Conservation (phyloP, 805 yeast species). For the Hanseniaspora guilliermondii region DNA sequence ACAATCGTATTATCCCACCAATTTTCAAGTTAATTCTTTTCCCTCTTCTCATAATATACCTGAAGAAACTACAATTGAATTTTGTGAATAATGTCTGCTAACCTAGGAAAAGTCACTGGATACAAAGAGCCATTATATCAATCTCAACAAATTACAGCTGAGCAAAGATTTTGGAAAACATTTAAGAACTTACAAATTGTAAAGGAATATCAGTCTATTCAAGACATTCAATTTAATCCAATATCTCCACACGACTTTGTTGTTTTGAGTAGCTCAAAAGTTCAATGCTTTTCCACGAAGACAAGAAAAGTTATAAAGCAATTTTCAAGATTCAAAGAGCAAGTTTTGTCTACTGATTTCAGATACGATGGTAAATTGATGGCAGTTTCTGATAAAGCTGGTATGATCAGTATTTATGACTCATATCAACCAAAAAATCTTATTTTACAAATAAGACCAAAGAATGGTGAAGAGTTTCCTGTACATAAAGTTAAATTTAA, state of each 20-base stretch:
- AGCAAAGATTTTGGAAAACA: slow-evolving; percentile 87
- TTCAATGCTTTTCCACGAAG: slow-evolving; percentile 86
- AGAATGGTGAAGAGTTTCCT: slow-evolving; percentile 50
- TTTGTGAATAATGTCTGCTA: slow-evolving; percentile 52
- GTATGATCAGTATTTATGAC: slow-evolving; percentile 82
- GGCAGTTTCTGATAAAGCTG: slow-evolving; percentile 92
- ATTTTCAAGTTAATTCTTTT: no score
- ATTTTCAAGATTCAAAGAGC: slow-evolving; percentile 75
- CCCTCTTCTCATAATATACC: no score
- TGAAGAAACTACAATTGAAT: no score
- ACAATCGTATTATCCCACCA: not conserved
- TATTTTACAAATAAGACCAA: slow-evolving; percentile 65
- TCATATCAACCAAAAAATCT: slow-evolving; percentile 66
- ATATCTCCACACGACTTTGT: slow-evolving; percentile 74
- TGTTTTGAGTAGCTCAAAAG: slow-evolving; percentile 78
- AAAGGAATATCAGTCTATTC: slow-evolving; percentile 85
- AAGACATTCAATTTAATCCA: slow-evolving; percentile 80
- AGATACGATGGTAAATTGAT: slow-evolving; percentile 81
- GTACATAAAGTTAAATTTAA: slow-evolving; percentile 91
- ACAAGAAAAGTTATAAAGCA: slow-evolving; percentile 85
- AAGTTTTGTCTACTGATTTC: slow-evolving; percentile 83
- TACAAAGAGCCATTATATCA: slow-evolving; percentile 67
- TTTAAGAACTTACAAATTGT: slow-evolving; percentile 75
- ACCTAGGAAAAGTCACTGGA: slow-evolving; percentile 50
- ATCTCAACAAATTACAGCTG: slow-evolving; percentile 69